These are phyloP conservation scores for Colletotrichum scovillei DNA, from an alignment of 2,329 filamentous ascomycete genomes.

Conservation along the genomic window DNA sequence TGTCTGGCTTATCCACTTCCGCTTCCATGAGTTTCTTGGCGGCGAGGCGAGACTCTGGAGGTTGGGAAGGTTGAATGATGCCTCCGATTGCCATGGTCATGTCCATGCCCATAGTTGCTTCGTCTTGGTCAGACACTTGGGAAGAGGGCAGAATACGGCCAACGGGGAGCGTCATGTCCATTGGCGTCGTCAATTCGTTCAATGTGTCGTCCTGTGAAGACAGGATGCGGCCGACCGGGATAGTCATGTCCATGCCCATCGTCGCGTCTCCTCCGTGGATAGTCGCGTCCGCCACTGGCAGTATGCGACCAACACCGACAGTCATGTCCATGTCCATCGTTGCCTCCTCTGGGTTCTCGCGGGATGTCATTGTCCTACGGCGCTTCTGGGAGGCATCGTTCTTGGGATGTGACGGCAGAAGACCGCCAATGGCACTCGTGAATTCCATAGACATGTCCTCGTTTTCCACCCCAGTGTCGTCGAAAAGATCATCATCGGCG, in stretches of 20 bases:
- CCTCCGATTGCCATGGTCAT: conserved; percentile 73
- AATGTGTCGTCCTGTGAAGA: conserved; percentile 54
- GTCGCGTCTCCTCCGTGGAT: conserved; percentile 52
- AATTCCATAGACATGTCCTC: conserved; percentile 86
- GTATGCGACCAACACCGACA: conserved; percentile 65
- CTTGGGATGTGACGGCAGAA: conserved; percentile 51
- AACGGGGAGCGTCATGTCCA: conserved; percentile 73
- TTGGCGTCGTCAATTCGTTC: conserved; percentile 49
- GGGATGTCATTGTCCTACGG: conserved; percentile 40
- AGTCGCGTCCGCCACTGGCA: conserved; percentile 45
- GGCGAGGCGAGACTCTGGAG: conserved; percentile 54
- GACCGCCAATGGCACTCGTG: conserved; percentile 72
- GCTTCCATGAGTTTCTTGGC: conserved; percentile 70
- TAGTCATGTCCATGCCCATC: conserved; percentile 76
- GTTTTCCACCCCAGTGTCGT: conserved; percentile 55
- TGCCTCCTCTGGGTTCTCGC: conserved; percentile 44
- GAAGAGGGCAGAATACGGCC: conserved; percentile 61
- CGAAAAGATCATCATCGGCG: conserved; percentile 41
- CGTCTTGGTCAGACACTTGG: conserved; percentile 44
- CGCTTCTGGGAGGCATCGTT: conserved; percentile 26
- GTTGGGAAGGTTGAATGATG: conserved; percentile 61
- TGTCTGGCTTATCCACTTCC: conserved; percentile 63
- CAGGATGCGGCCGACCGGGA: conserved; percentile 65
- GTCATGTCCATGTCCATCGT: conserved; percentile 71
- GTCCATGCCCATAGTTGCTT: conserved; percentile 72